A percentile compares a stretch with the other conserved stretches of the same genome.
Conservation (phyloP, 768 basidiomycete species). For the Boletus subparvulus region DNA sequence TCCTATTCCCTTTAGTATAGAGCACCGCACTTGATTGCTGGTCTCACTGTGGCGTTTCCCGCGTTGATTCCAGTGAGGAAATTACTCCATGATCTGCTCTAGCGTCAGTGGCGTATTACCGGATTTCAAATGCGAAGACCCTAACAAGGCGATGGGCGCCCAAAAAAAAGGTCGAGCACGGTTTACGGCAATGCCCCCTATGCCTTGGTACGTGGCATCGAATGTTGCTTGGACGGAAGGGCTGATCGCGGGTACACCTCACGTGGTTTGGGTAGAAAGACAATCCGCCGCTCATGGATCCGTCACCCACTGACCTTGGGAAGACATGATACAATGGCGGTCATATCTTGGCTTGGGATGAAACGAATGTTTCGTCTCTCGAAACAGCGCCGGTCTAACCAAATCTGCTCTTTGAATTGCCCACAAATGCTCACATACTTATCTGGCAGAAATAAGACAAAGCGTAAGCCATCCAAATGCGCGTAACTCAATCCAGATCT, state of each 20-base stretch:
- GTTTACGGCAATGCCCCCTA: neutral
- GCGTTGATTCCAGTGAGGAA: neutral
- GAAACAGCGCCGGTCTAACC: neutral
- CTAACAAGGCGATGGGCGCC: neutral
- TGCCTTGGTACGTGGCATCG: neutral
- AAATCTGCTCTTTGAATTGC: neutral
- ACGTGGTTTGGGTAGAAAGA: neutral
- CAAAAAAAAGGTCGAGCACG: neutral
- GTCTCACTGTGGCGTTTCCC: slow-evolving; percentile 3
- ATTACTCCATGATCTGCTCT: neutral
- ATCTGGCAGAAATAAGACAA: slow-evolving; percentile 11
- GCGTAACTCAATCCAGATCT: neutral
- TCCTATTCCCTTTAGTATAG: neutral
- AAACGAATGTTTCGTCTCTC: slow-evolving; percentile 22
- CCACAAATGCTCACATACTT: slow-evolving; percentile 1
- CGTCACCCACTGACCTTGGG: neutral
- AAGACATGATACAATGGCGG: neutral
- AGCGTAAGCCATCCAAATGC: slow-evolving; percentile 1
- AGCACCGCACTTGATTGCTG: neutral
- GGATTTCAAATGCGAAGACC: slow-evolving; percentile 14
- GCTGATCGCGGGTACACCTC: neutral
- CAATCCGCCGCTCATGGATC: neutral
- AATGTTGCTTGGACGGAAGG: neutral
- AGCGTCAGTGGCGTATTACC: neutral
- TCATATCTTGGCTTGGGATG: slow-evolving; percentile 2